These are phyloP conservation scores for Miamiensis avidus DNA, from an alignment of 169 alveolate genomes.

Conservation along the genomic window DNA sequence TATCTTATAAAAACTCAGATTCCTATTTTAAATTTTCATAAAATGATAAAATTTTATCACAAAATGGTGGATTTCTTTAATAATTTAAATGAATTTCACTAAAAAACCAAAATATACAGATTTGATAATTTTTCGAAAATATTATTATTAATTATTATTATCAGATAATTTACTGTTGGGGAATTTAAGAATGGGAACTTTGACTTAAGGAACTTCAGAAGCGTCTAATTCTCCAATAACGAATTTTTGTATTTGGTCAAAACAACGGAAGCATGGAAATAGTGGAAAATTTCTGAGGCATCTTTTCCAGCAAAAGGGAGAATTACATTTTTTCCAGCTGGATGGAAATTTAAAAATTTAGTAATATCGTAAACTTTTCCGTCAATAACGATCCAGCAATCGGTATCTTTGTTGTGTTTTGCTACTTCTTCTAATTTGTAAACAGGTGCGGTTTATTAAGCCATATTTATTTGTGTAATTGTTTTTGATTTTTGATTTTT, in stretches of 20 bases:
- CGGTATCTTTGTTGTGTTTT: constrained; percentile 32
- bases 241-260: neutral
- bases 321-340: constrained; percentile 41
- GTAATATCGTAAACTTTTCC: constrained; percentile 40
- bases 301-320: constrained; percentile 41
- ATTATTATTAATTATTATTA: too few species aligned
- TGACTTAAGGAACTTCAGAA: neutral
- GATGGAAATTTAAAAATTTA: constrained; percentile 34
- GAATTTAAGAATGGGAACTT: neutral
- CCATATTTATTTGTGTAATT: neutral
- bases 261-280: neutral
- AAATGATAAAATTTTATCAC: too few species aligned
- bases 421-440: neutral
- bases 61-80: too few species aligned
- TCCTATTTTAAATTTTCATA: too few species aligned
- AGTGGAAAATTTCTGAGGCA: constrained; percentile 28
- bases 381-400: constrained; percentile 42
- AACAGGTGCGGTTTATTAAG: neutral
- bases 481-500: too few species aligned
- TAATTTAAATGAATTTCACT: too few species aligned
- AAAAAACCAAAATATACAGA: too few species aligned
- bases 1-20: too few species aligned
- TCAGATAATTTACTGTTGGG: neutral
- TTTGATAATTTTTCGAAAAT: too few species aligned
- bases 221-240: neutral